phyloP scores from a whole-genome alignment of 2,329 filamentous ascomycete genomes.

The Neofusicoccum sp. region DNA sequence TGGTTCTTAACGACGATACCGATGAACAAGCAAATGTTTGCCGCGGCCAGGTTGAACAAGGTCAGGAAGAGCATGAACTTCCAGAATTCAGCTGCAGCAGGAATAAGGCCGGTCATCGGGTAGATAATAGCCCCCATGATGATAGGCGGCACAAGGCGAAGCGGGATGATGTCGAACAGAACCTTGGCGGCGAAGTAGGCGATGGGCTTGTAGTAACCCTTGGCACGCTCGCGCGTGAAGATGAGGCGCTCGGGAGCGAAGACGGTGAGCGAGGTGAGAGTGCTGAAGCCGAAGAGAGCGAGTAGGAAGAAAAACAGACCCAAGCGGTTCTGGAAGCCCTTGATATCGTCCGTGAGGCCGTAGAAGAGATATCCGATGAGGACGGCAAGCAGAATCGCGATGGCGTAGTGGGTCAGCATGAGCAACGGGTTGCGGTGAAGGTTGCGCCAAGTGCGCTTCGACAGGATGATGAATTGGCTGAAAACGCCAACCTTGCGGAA shows the following conservation, averaged over 20 bases:
- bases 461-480: conserved; percentile 85
- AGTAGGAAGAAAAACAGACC: conserved; percentile 97
- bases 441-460: conserved; percentile 91
- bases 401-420: conserved; percentile 98
- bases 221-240: conserved; percentile 90
- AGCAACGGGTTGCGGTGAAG: conserved; percentile 96
- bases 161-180: conserved; percentile 93
- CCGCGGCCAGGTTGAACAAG: conserved; percentile 92
- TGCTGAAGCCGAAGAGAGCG: conserved; percentile 94
- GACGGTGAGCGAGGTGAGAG: conserved; percentile 86
- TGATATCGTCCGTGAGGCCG: conserved; percentile 90
- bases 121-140: conserved; percentile 96
- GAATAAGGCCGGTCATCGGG: conserved; percentile 91
- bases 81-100: conserved; percentile 79
- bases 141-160: conserved; percentile 91
- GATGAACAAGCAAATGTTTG: conserved; percentile 91
- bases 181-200: conserved; percentile 96
- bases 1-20: conserved; percentile 91
- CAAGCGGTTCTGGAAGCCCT: conserved; percentile 94
- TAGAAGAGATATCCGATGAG: conserved; percentile 96
- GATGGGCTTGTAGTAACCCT: conserved; percentile 91
- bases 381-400: conserved; percentile 89
- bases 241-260: conserved; percentile 88
- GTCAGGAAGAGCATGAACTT: conserved; percentile 90
- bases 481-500: conserved; percentile 78